Evolutionary conservation across 768 basidiomycete species (phyloP).

Genomic region (Pholiota conissans): DNA sequence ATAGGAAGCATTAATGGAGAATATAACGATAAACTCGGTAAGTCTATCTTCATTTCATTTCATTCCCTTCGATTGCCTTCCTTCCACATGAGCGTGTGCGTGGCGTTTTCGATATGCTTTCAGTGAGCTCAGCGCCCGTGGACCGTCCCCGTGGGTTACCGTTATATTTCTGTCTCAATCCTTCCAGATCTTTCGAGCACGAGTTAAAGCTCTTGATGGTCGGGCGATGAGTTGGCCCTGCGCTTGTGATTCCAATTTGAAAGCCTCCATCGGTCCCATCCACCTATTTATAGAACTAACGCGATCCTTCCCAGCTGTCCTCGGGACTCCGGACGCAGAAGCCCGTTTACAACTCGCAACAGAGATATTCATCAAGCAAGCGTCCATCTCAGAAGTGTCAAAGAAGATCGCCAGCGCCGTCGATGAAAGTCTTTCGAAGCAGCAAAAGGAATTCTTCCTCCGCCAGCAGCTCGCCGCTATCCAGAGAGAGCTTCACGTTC

Average conservation of each 20-base stretch:
- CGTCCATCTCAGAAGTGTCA: slow-evolving; percentile 78
- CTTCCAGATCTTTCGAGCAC: not conserved
- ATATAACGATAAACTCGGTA: slow-evolving; percentile 72
- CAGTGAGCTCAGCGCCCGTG: not conserved
- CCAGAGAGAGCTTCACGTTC: slow-evolving; percentile 67
- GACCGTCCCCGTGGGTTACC: not conserved
- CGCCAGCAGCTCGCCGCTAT: slow-evolving; percentile 83
- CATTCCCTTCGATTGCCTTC: not conserved
- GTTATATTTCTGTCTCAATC: not conserved
- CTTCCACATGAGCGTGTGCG: slow-evolving; percentile 3
- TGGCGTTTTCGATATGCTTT: not conserved
- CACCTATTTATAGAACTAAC: slow-evolving; percentile 7
- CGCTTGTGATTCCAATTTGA: slow-evolving; percentile 7
- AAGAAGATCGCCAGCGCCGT: slow-evolving; percentile 80
- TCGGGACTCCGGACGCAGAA: slow-evolving; percentile 58
- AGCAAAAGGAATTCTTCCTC: slow-evolving; percentile 86
- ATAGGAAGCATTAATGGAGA: slow-evolving; percentile 64
- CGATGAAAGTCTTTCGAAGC: slow-evolving; percentile 82
- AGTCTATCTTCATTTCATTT: slow-evolving; percentile 21
- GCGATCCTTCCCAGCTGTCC: slow-evolving; percentile 45
- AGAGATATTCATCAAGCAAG: slow-evolving; percentile 70
- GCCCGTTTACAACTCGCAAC: slow-evolving; percentile 68
- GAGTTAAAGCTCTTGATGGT: not conserved
- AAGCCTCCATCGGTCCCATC: not conserved
- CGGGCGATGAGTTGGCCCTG: not conserved